These are phyloP conservation scores for Schizosaccharomyces osmophilus DNA, from an alignment of 805 yeast species.

Conservation along the genomic window DNA sequence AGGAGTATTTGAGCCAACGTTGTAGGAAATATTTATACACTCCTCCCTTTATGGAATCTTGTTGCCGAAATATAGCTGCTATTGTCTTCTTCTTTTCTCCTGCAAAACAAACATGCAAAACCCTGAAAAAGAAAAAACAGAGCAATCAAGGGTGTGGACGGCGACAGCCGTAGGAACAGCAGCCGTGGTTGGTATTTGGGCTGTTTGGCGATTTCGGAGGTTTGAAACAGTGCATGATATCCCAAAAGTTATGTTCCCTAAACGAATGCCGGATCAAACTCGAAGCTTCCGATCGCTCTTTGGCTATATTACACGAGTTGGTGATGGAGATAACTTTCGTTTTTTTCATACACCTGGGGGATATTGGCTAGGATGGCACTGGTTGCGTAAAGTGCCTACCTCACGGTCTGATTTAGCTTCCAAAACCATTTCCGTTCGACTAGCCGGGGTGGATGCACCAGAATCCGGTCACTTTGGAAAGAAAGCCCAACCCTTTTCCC, in stretches of 20 bases:
- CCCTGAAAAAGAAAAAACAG: too few species aligned
- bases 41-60: too few species aligned
- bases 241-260: background rate
- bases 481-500: slow-evolving; percentile 49
- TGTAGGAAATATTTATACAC: too few species aligned
- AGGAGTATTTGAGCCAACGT: too few species aligned
- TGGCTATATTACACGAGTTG: slow-evolving; percentile 10
- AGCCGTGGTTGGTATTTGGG: too few species aligned
- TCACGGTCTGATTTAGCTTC: slow-evolving; percentile 11
- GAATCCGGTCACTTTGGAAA: slow-evolving; percentile 86
- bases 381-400: slow-evolving; percentile 47
- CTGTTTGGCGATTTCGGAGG: too few species aligned
- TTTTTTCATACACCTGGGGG: slow-evolving; percentile 92
- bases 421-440: slow-evolving; percentile 53
- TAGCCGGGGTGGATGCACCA: slow-evolving; percentile 93
- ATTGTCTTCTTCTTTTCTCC: too few species aligned
- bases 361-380: slow-evolving; percentile 68
- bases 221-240: too few species aligned
- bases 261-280: slow-evolving; percentile 12
- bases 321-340: slow-evolving; percentile 50
- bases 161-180: too few species aligned
- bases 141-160: too few species aligned
- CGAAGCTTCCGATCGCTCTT: slow-evolving; percentile 36
- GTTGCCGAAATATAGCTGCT: too few species aligned
- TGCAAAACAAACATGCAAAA: too few species aligned